Percentiles rank a stretch among this genome's conserved stretches.
These are phyloP conservation scores for Chlamydomonas sp. DNA, from an alignment of 139 green algal species.

Conservation along the genomic window DNA sequence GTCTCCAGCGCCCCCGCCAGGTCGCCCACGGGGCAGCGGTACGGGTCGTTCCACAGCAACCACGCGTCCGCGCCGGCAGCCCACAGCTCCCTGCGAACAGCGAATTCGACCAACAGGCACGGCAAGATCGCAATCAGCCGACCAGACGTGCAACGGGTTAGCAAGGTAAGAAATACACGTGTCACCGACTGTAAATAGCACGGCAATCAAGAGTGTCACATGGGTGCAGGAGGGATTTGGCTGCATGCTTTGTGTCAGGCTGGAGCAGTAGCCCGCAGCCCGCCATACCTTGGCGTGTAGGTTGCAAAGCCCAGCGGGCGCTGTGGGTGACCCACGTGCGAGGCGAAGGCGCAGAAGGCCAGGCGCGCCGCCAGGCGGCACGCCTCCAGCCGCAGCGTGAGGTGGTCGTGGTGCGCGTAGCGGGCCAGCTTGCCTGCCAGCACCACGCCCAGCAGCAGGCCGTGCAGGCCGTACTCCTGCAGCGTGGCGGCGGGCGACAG, in stretches of 20 bases:
- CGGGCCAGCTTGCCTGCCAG: conserved; percentile 70
- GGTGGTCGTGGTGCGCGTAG: conserved; percentile 50
- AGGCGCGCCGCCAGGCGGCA: conserved; percentile 46
- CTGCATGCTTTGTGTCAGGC: not conserved
- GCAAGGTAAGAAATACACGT: no score
- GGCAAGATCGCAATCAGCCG: not conserved
- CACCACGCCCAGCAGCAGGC: conserved; percentile 61
- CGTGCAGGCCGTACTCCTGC: conserved; percentile 58
- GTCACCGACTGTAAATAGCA: no score
- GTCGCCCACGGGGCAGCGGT: conserved; percentile 63
- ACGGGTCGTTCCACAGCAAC: conserved; percentile 46
- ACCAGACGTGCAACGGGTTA: no score
- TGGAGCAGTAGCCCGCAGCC: not conserved
- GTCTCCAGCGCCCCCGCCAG: conserved; percentile 58
- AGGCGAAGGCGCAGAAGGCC: conserved; percentile 46
- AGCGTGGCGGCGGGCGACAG: conserved; percentile 42
- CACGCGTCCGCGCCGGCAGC: conserved; percentile 39
- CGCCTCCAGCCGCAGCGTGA: conserved; percentile 49
- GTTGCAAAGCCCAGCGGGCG: conserved; percentile 43
- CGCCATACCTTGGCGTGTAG: conserved; percentile 42
- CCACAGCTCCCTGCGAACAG: conserved; percentile 34
- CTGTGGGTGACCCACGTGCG: conserved; percentile 62
- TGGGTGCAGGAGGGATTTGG: no score
- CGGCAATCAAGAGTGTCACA: no score
- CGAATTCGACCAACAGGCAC: not conserved